Evolutionary conservation across 2,329 filamentous ascomycete species (phyloP), one percentile per base, ranked within the genome.

Genomic region (Neofusicoccum kwambonambiense): DNA sequence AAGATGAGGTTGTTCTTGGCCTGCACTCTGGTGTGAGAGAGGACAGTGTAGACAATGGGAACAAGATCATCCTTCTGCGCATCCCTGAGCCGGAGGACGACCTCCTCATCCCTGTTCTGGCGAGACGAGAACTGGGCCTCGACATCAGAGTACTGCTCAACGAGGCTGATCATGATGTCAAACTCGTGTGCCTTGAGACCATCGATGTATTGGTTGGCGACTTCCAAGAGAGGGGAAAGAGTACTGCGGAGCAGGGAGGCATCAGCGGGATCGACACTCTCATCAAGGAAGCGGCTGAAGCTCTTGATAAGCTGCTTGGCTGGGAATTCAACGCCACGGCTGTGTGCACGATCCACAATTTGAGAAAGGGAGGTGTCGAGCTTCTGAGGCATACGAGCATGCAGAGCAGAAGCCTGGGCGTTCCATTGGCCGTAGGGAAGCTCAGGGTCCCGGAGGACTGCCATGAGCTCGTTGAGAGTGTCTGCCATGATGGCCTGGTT

Each of bases 361-460:
- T 95, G 91, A 12, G 89, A 88, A 69, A 99, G 89, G 69, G 87
- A 88, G 22, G 87, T 78, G 71, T 97, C 93, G 35, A 99, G 88
- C 81, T 94, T 97, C 76, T 94, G 90, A 0, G 95, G 95, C 91
- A 98, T 99, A 72, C 95, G 91, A 6, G 93, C 91, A 79, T 98
- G 94, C n/a, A 99, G 86, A 22, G 95, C 95, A 56, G 95, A 96
- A 70, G 96, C 95, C 75, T 98, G 93, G 5, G 94, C 91, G 68
- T 90, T 93, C 92, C 94, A 99, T 79, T 99, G 93, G 77, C 94
- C 93, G 76, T 95, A 99, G 1, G 95, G 95, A 68, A 99, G 86
- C 73, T 97, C 93, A 1, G 90, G 88, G 73, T 97, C 87, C 47
- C 94, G 89, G 22, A 99, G 86, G 11, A 99, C 93, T 66, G 92